These are phyloP conservation scores for Didymellaceae sp. DNA, from an alignment of 2,329 filamentous ascomycete species.

Conservation along the genomic window DNA sequence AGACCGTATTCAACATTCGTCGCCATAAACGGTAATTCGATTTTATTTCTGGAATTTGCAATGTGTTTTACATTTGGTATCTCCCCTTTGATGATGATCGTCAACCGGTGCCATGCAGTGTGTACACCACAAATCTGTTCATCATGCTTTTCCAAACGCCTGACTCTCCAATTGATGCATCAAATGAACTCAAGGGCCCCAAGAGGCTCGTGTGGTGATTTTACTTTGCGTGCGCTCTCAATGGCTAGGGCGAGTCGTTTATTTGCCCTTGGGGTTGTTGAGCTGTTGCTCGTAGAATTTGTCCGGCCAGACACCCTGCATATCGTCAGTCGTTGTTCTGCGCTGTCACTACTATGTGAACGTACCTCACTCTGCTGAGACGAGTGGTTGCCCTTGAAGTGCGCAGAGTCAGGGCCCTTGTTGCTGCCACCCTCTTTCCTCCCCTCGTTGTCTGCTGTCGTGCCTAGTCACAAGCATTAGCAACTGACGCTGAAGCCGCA, in stretches of 20 bases:
- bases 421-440: conserved; percentile 31
- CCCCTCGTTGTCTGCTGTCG: conserved; percentile 29
- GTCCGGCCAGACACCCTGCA: conserved; percentile 32
- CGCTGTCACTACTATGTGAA: not conserved
- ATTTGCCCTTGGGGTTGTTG: conserved; percentile 46
- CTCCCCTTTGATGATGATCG: not conserved
- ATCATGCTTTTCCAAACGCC: conserved; percentile 12
- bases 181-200: not conserved
- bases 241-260: not conserved
- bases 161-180: conserved; percentile 3
- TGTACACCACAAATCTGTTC: conserved; percentile 3
- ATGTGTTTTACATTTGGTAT: conserved; percentile 16
- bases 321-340: conserved; percentile 4
- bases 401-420: conserved; percentile 37
- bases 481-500: not conserved
- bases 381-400: conserved; percentile 35
- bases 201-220: not conserved
- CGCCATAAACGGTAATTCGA: no score
- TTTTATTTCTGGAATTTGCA: not conserved
- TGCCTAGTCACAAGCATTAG: conserved; percentile 22
- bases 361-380: conserved; percentile 37
- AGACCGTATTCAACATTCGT: no score
- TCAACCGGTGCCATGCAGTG: conserved; percentile 6
- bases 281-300: conserved; percentile 45
- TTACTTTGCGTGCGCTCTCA: not conserved